A percentile compares a stretch with the other conserved stretches of the same genome.
Evolutionary conservation across 768 basidiomycete genomes (phyloP).

Genomic region (Hygrophorus russula): DNA sequence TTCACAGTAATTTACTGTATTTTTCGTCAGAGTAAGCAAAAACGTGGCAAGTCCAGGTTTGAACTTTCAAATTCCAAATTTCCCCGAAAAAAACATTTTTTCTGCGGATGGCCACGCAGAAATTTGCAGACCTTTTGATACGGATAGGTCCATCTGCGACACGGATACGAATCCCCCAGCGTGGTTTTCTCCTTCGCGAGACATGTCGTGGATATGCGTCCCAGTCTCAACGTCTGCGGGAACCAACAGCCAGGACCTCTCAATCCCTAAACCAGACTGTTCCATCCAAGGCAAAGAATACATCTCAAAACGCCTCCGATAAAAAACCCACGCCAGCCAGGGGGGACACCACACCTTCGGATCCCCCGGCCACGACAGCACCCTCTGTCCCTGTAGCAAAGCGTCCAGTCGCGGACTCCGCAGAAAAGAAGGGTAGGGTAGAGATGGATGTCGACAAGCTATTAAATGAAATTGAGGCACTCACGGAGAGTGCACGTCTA

Average conservation of each 20-base stretch:
- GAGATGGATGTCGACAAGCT: slow-evolving; percentile 17
- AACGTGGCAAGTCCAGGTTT: no score
- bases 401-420: slow-evolving; percentile 1
- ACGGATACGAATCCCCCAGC: no score
- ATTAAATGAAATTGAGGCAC: slow-evolving; percentile 24
- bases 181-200: no score
- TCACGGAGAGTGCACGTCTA: slow-evolving; percentile 21
- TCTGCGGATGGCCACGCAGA: background rate
- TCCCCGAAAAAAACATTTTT: background rate
- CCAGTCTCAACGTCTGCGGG: no score
- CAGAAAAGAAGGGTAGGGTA: slow-evolving; percentile 8
- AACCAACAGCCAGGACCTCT: no score
- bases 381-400: slow-evolving; percentile 6
- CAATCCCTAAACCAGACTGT: no score
- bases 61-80: no score
- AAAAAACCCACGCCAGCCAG: slow-evolving; percentile 11
- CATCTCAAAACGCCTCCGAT: no score
- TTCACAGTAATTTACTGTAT: no score
- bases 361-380: slow-evolving; percentile 11
- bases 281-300: no score
- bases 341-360: slow-evolving; percentile 8
- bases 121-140: background rate
- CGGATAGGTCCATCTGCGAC: background rate
- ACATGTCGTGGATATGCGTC: no score
- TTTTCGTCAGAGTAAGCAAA: no score